Percentiles rank a stretch among this genome's conserved stretches.
Evolutionary conservation across 306 rosid genomes (phyloP).

Genomic region (Casuarina cunninghamiana): DNA sequence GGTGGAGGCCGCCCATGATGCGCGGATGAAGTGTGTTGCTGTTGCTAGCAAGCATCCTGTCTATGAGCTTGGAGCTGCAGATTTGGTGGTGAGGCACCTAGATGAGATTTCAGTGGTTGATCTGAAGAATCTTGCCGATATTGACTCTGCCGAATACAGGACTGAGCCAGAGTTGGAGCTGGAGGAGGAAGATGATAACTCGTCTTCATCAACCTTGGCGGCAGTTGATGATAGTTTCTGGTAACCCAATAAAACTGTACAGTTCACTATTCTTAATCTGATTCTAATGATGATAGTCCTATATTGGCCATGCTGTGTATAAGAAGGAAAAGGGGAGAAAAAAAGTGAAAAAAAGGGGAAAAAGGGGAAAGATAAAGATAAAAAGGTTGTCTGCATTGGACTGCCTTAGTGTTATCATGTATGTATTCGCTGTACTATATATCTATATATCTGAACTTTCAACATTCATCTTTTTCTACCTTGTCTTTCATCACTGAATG

Average conservation of each 20-base stretch:
- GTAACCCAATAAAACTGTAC: constrained; percentile 67
- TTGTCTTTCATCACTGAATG: background rate
- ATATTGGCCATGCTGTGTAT: constrained; percentile 67
- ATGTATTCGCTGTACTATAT: constrained; percentile 43
- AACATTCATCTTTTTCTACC: constrained; percentile 16
- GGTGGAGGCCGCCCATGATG: constrained; percentile 97
- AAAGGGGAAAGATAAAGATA: background rate
- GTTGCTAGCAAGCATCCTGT: constrained; percentile 98
- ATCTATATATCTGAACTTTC: constrained; percentile 19
- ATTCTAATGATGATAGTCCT: constrained; percentile 65
- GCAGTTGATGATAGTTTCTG: constrained; percentile 69
- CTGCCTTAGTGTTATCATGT: constrained; percentile 42
- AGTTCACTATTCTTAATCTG: constrained; percentile 52
- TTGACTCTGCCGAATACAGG: constrained; percentile 72
- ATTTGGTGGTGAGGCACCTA: constrained; percentile 76
- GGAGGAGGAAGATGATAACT: constrained; percentile 58
- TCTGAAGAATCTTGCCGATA: constrained; percentile 82
- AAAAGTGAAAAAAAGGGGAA: constrained; percentile 18
- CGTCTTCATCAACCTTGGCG: constrained; percentile 41
- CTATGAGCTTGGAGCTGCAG: constrained; percentile 91
- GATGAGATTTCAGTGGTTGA: constrained; percentile 90
- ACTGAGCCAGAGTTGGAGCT: constrained; percentile 68
- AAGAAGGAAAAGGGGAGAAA: constrained; percentile 15
- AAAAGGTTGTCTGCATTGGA: constrained; percentile 59
- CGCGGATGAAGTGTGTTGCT: constrained; percentile 92